phyloP scores from a whole-genome alignment of 768 basidiomycete genomes.

The Psilocybe cubensis region DNA sequence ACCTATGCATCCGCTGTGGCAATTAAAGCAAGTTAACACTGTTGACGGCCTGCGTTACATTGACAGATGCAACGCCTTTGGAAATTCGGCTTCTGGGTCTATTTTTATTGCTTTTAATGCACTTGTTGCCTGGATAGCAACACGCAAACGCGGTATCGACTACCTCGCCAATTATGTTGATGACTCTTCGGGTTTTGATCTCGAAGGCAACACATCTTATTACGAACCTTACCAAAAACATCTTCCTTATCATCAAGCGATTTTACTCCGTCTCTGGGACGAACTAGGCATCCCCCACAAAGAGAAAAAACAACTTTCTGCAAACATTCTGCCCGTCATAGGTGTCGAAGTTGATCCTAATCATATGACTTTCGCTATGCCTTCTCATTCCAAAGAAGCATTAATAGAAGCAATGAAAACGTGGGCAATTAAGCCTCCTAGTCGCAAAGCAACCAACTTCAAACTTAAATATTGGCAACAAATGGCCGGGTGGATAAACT shows the following conservation, averaged over 20 bases:
- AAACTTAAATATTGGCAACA: conserved; percentile 20
- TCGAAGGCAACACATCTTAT: conserved; percentile 13
- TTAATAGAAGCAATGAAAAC: conserved; percentile 1
- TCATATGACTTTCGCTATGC: conserved; percentile 30
- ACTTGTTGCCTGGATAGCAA: conserved; percentile 41
- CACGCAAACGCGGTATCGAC: conserved; percentile 14
- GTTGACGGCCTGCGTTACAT: conserved; percentile 26
- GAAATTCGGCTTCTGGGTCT: conserved; percentile 13
- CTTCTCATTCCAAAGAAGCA: conserved; percentile 1
- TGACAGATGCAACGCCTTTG: conserved; percentile 29
- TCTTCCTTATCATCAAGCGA: conserved; percentile 32
- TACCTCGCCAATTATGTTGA: conserved; percentile 35
- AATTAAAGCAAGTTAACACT: conserved; percentile 38
- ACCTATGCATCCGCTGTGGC: conserved; percentile 44
- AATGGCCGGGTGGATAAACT: conserved; percentile 41
- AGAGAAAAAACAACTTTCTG: conserved; percentile 39
- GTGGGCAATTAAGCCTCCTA: background rate
- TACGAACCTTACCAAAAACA: conserved; percentile 28
- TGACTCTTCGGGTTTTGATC: conserved; percentile 31
- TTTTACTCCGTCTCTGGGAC: conserved; percentile 41
- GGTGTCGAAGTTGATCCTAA: conserved; percentile 39
- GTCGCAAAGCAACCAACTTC: background rate
- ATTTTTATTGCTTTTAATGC: conserved; percentile 34
- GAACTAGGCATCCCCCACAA: conserved; percentile 41
- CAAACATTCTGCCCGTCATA: conserved; percentile 35